A percentile compares a stretch with the other conserved stretches of the same genome.
Evolutionary conservation across 2,329 filamentous ascomycete species (phyloP).

Genomic region (Microcyclosporella mali): DNA sequence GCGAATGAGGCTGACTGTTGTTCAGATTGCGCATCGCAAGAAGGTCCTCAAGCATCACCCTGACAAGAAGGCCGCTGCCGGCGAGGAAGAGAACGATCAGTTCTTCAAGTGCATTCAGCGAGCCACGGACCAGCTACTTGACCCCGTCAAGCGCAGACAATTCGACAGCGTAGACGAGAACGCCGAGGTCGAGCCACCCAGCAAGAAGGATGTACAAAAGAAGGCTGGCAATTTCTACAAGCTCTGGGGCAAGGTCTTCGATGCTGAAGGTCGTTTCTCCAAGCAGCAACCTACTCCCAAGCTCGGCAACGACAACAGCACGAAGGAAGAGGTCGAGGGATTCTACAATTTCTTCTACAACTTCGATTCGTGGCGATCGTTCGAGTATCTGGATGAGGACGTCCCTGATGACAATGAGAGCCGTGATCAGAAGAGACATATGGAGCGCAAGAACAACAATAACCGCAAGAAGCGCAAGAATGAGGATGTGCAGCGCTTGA

Average conservation of each 20-base stretch:
- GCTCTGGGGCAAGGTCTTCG: constrained; percentile 85
- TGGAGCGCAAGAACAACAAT: constrained; percentile 97
- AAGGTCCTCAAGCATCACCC: constrained; percentile 99
- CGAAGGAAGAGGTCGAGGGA: constrained; percentile 80
- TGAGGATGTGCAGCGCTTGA: constrained; percentile 86
- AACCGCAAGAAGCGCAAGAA: constrained; percentile 99
- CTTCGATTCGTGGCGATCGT: constrained; percentile 95
- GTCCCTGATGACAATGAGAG: constrained; percentile 98
- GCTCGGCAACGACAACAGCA: constrained; percentile 77
- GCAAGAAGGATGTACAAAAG: constrained; percentile 74
- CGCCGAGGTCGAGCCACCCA: constrained; percentile 84
- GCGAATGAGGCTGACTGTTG: no score
- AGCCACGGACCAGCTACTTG: constrained; percentile 85
- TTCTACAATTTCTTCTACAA: constrained; percentile 99
- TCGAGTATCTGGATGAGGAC: constrained; percentile 98
- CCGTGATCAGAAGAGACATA: constrained; percentile 96
- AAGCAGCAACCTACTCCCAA: constrained; percentile 80
- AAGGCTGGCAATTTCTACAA: constrained; percentile 87
- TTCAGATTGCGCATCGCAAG: constrained; percentile 80
- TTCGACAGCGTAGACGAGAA: constrained; percentile 95
- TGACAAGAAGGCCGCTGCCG: constrained; percentile 93
- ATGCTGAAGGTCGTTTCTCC: constrained; percentile 87
- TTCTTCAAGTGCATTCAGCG: constrained; percentile 99
- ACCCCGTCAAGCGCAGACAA: constrained; percentile 87
- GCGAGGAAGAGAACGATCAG: constrained; percentile 82